Conservation (phyloP, 129 eudicot genomes). For the Flaveria trinervia region DNA sequence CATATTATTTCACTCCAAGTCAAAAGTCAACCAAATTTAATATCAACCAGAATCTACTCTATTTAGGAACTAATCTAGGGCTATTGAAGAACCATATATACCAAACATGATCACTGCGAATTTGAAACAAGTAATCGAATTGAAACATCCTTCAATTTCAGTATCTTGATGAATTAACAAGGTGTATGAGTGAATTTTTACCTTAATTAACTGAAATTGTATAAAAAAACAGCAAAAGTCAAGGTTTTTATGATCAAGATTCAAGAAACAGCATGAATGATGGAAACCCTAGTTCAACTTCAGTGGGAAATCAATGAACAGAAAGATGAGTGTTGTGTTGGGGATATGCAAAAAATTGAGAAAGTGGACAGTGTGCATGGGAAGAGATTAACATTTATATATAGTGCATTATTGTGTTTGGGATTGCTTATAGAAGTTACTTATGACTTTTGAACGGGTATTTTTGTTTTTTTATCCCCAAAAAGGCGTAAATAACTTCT, state of each 20-base stretch:
- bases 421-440: too few species aligned
- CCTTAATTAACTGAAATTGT: constrained; percentile 26
- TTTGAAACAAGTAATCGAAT: constrained; percentile 1
- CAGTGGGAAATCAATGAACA: background rate
- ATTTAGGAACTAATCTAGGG: constrained; percentile 26
- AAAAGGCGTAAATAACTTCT: too few species aligned
- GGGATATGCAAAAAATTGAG: constrained; percentile 27
- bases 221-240: constrained; percentile 7
- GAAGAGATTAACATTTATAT: constrained; percentile 25
- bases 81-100: constrained; percentile 10
- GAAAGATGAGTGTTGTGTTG: constrained; percentile 12
- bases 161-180: constrained; percentile 4
- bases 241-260: background rate
- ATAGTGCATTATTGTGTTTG: too few species aligned
- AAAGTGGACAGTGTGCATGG: constrained; percentile 41
- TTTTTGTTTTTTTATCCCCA: too few species aligned
- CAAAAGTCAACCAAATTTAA: background rate
- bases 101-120: background rate
- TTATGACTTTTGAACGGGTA: too few species aligned
- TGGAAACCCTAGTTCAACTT: constrained; percentile 21
- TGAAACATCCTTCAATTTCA: constrained; percentile 10
- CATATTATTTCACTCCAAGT: background rate
- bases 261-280: background rate
- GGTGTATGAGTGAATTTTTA: background rate
- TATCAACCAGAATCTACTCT: constrained; percentile 11